Evolutionary conservation across 768 basidiomycete genomes (phyloP).

Genomic region (Lactarius akahatsu): DNA sequence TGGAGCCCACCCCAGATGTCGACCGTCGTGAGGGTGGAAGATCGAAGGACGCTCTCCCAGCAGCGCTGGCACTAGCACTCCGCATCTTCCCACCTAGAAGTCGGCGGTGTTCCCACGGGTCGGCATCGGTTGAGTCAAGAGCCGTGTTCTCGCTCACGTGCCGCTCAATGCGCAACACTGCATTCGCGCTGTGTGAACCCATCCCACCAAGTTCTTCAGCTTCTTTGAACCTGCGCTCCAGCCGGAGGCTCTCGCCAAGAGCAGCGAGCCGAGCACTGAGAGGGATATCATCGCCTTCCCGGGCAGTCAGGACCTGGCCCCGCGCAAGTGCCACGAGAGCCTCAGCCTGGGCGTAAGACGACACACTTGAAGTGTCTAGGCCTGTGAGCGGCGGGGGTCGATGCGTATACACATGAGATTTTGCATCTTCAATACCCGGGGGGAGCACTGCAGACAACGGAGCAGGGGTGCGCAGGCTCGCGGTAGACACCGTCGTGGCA

Average conservation of each 20-base stretch:
- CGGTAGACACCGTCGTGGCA: constrained; percentile 30
- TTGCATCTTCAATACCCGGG: neutral
- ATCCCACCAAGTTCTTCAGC: constrained; percentile 31
- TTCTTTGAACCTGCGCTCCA: constrained; percentile 67
- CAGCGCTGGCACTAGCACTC: constrained; percentile 26
- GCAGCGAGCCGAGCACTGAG: constrained; percentile 85
- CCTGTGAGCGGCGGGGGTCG: constrained; percentile 38
- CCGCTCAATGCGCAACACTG: constrained; percentile 19
- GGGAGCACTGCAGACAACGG: constrained; percentile 13
- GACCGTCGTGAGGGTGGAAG: constrained; percentile 2
- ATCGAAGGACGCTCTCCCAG: constrained; percentile 16
- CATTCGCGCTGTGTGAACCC: neutral
- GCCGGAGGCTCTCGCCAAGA: constrained; percentile 81
- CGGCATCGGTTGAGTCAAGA: constrained; percentile 19
- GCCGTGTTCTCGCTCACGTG: constrained; percentile 24
- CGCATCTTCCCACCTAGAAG: constrained; percentile 14
- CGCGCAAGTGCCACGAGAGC: constrained; percentile 75
- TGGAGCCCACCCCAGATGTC: constrained; percentile 23
- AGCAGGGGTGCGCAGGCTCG: constrained; percentile 21
- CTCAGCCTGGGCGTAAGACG: constrained; percentile 80
- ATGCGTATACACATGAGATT: neutral
- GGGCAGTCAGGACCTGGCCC: constrained; percentile 66
- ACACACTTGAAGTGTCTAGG: constrained; percentile 63
- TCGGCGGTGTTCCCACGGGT: constrained; percentile 20
- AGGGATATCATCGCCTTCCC: constrained; percentile 48